Conservation (phyloP, 192 early-diverging fungal species). For the Podila verticillata region DNA sequence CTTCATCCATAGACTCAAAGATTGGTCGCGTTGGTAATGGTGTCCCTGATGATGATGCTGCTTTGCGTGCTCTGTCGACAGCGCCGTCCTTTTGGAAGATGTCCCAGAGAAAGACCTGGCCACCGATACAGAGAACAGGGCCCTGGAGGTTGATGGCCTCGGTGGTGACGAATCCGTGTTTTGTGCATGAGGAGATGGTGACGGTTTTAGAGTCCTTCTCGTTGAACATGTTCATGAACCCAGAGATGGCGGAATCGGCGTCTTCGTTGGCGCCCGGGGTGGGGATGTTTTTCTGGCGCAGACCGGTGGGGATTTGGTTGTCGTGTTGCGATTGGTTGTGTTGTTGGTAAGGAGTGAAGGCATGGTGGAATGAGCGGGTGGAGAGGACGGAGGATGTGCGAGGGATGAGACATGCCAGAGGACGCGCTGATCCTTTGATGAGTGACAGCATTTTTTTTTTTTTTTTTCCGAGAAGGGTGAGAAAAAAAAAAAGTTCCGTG, state of each 20-base stretch:
- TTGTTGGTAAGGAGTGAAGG: neutral
- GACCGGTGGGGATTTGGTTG: neutral
- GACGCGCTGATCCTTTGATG: neutral
- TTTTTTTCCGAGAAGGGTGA: neutral
- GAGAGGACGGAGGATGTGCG: neutral
- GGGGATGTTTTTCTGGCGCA: conserved; percentile 41
- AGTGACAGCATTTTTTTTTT: neutral
- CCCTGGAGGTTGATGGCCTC: conserved; percentile 56
- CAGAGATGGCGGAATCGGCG: conserved; percentile 50
- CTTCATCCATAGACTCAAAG: conserved; percentile 49
- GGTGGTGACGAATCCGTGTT: conserved; percentile 64
- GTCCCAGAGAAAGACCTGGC: conserved; percentile 66
- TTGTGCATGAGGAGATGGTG: conserved; percentile 57
- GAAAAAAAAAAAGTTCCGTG: no score
- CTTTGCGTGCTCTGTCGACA: conserved; percentile 12
- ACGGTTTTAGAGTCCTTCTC: conserved; percentile 51
- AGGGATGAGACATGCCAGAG: neutral
- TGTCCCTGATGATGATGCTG: neutral
- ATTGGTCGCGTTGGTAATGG: conserved; percentile 12
- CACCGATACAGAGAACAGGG: conserved; percentile 62
- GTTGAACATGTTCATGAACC: conserved; percentile 69
- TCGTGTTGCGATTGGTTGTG: conserved; percentile 5
- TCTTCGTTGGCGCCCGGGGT: conserved; percentile 29
- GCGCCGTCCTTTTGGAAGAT: conserved; percentile 45
- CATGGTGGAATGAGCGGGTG: neutral